phyloP scores from a whole-genome alignment of 2,329 filamentous ascomycete species.

The Colletotrichum eleusines region DNA sequence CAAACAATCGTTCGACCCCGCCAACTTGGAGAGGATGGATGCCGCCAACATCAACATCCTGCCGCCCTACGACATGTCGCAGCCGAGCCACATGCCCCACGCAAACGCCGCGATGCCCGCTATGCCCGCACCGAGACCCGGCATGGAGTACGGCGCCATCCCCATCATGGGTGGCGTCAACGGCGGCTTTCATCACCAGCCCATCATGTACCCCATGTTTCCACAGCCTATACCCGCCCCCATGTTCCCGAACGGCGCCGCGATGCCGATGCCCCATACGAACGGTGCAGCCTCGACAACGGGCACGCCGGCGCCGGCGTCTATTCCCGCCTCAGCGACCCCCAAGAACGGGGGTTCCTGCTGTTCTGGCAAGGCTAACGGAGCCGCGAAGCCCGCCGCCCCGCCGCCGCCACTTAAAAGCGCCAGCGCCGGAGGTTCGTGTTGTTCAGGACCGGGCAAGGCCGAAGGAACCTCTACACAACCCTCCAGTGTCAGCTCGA shows the following conservation, averaged over 20 bases:
- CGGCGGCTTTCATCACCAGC: constrained; percentile 38
- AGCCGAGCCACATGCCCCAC: constrained; percentile 21
- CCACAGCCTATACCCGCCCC: constrained; percentile 31
- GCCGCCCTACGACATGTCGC: constrained; percentile 48
- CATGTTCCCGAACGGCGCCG: constrained; percentile 20
- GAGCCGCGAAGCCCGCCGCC: constrained; percentile 15
- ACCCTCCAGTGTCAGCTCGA: constrained; percentile 37
- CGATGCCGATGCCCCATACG: constrained; percentile 22
- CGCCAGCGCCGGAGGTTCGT: constrained; percentile 41
- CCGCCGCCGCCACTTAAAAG: neutral
- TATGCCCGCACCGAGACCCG: constrained; percentile 36
- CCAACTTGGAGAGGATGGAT: constrained; percentile 65
- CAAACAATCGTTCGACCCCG: constrained; percentile 64
- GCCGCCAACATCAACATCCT: constrained; percentile 64
- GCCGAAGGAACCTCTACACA: constrained; percentile 28
- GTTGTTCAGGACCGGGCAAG: constrained; percentile 43
- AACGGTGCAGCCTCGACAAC: constrained; percentile 5
- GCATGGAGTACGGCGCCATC: constrained; percentile 39
- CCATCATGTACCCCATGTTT: constrained; percentile 39
- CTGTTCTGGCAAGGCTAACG: constrained; percentile 25
- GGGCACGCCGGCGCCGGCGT: constrained; percentile 8
- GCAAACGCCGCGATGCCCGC: constrained; percentile 45
- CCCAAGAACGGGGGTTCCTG: constrained; percentile 29
- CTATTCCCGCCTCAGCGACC: constrained; percentile 1
- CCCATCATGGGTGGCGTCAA: constrained; percentile 39